Evolutionary conservation across 768 basidiomycete species (phyloP), one percentile per base, ranked within the genome.

Genomic region (Phlegmacium glaucopus): DNA sequence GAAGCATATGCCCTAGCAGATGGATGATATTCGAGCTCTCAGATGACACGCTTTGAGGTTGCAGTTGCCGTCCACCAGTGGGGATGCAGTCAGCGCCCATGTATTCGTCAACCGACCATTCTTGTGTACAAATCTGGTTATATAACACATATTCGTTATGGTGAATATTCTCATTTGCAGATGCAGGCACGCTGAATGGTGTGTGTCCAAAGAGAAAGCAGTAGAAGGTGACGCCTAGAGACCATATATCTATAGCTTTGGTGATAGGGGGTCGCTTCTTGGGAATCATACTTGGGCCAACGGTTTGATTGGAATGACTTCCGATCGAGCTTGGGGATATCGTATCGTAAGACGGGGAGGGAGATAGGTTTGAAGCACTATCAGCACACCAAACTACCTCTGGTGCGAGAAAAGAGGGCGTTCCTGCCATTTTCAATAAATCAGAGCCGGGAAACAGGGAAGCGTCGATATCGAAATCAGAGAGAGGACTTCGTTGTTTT

Each of bases 231-330:
- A 76, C 70, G 16, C 64, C 75, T 11, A 76, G 61, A 16, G 72
- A 69, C 75, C 75, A 76, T 12, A 75, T 56, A 48, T 76, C 75
- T 41, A 76, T 70, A 11, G 72, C 72, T 44, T 69, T 64, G n/a
- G 74, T 74, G 41, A 74, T 66, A 4, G 70, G 68, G 15, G 72
- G 74, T 42, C 70, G 51, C 39, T 51, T 51, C 25, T 49, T 54
- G 41, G 47, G 49, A 6, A 39, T 37, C 18, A 57, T 57, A 5
- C 22, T 22, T 5, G 22, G 22, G 5, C 22, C 22, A 12, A 50
- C 41, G 18, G 56, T 51, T 15, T 56, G 48, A 6, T 45, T 26
- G 9, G 30, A 25, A 43, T 29, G 27, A 27, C 22, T 27, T n/a
- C 47, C 28, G 9, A 26, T 43, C 9, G 42, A 25, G 32, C 44